Conservation (phyloP, 2,329 filamentous ascomycete species). For the Tolypocladium inflatum region DNA sequence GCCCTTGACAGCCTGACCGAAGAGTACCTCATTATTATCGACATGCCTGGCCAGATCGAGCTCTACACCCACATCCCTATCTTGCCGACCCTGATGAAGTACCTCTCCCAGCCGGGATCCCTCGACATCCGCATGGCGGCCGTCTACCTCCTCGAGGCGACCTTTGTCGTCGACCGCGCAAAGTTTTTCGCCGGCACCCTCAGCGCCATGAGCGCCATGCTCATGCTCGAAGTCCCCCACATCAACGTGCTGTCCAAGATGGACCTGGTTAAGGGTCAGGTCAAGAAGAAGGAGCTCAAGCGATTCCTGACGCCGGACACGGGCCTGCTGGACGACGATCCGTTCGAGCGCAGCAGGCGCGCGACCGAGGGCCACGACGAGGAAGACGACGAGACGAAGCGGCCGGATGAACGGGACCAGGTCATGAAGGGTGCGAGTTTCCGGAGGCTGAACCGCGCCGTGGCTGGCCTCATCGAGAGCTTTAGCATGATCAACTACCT, state of each 20-base stretch:
- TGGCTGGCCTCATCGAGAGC: conserved; percentile 86
- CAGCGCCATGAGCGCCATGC: conserved; percentile 97
- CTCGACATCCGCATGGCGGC: conserved; percentile 90
- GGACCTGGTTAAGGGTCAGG: conserved; percentile 87
- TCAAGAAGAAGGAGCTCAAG: conserved; percentile 80
- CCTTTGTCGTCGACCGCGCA: conserved; percentile 88
- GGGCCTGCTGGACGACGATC: conserved; percentile 71
- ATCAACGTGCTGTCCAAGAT: conserved; percentile 96
- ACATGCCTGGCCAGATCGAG: conserved; percentile 98
- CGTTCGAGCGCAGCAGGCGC: conserved; percentile 38
- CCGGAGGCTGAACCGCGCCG: conserved; percentile 73
- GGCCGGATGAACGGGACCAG: conserved; percentile 56
- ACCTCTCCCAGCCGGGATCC: conserved; percentile 67
- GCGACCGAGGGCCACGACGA: conserved; percentile 30
- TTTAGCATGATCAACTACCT: conserved; percentile 98
- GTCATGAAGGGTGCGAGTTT: conserved; percentile 78
- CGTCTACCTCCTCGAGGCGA: conserved; percentile 88
- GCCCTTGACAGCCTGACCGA: conserved; percentile 79
- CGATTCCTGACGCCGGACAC: conserved; percentile 83
- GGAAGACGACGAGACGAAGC: conserved; percentile 41
- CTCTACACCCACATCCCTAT: conserved; percentile 96
- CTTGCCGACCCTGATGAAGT: conserved; percentile 72
- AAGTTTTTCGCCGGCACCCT: conserved; percentile 97
- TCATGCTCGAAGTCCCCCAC: conserved; percentile 95
- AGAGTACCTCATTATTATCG: conserved; percentile 94